These are phyloP conservation scores for barrel medic (Medicago truncatula) DNA, from an alignment of 306 rosid genomes.

Conservation along the genomic window DNA sequence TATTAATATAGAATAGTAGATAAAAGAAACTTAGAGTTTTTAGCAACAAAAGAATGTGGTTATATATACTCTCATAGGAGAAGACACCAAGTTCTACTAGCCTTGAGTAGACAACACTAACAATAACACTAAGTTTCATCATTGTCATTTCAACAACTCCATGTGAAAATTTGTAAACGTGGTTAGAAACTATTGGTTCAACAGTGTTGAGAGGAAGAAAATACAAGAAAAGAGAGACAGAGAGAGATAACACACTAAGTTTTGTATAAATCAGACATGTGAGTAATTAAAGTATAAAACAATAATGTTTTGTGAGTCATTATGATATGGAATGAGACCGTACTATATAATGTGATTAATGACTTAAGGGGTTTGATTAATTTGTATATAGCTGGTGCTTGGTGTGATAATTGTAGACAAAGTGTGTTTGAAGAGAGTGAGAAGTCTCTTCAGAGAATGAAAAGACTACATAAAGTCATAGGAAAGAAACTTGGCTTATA, in stretches of 20 bases:
- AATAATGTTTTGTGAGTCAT: slow-evolving; percentile 24
- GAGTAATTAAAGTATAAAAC: not conserved
- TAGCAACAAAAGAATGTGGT: not conserved
- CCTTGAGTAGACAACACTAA: slow-evolving; percentile 71
- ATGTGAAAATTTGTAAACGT: slow-evolving; percentile 50
- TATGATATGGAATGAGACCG: slow-evolving; percentile 36
- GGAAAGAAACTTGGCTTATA: slow-evolving; percentile 45
- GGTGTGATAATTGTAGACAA: slow-evolving; percentile 46
- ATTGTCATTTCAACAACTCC: slow-evolving; percentile 60
- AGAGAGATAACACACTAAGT: slow-evolving; percentile 18
- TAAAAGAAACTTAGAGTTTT: not conserved
- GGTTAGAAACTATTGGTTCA: slow-evolving; percentile 56
- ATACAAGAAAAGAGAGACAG: slow-evolving; percentile 5
- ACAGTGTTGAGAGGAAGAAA: slow-evolving; percentile 18
- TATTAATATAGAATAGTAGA: not conserved
- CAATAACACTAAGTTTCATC: slow-evolving; percentile 55
- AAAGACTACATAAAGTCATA: slow-evolving; percentile 40
- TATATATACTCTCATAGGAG: slow-evolving; percentile 42
- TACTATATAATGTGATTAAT: slow-evolving; percentile 32
- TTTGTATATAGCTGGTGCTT: not conserved
- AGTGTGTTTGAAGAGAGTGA: slow-evolving; percentile 32
- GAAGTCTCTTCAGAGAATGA: slow-evolving; percentile 31
- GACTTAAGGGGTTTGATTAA: slow-evolving; percentile 10
- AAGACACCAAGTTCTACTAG: slow-evolving; percentile 63
- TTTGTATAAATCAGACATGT: slow-evolving; percentile 22